Base-by-base conservation (phyloP, 2,329 filamentous ascomycete genomes). In the Microdochium nivale region DNA sequence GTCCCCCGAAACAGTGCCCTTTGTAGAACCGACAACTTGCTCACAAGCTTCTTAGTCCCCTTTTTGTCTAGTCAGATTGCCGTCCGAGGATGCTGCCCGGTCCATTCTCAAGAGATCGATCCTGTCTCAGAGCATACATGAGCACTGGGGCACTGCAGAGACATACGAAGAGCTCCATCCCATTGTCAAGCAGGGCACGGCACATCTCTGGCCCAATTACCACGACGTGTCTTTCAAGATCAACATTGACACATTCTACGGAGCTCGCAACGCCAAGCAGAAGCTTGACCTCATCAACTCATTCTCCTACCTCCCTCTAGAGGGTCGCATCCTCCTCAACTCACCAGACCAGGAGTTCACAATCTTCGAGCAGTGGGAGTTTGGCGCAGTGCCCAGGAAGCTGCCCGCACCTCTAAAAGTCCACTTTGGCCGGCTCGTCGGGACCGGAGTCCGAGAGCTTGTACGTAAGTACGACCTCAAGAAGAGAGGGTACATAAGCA, bases 401-500 rank as follows among this genome's bases (percentile, higher is more conserved):
- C 62, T 78, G 19, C 66, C 69, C n/a, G 70, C 79, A 2, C 86
- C 86, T 0, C 75, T 80, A 33, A 70, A 71, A 37, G 70, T 90
- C 24, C 86, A 86, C 62, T 78, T 97, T 25, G 90, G 88, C 11
- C 82, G 90, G 9, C 80, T 81, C 52, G 66, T 97, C 24, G 84
- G 77, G 2, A 71, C 72, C 13, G 85, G 87, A 2, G 80, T 79
- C 2, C 79, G 92, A 46, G 81, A 87, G 50, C 74, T 85, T 4
- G 77, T 88, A 30, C 73, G 80, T 33, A 86, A 79, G 24, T 95
- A 91, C 62, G 90, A 96, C 65, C 77, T 99, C 23, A 99, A 99
- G 75, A 96, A 95, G 69, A 77, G 94, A 25, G 79, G 80, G 37
- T 99, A 99, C 65, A 97, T 99, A 61, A 90, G 87, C 59, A 97